A percentile compares a stretch with the other conserved stretches of the same genome.
Conservation (phyloP, 1,139 yeast species). For the Pichia sp. region DNA sequence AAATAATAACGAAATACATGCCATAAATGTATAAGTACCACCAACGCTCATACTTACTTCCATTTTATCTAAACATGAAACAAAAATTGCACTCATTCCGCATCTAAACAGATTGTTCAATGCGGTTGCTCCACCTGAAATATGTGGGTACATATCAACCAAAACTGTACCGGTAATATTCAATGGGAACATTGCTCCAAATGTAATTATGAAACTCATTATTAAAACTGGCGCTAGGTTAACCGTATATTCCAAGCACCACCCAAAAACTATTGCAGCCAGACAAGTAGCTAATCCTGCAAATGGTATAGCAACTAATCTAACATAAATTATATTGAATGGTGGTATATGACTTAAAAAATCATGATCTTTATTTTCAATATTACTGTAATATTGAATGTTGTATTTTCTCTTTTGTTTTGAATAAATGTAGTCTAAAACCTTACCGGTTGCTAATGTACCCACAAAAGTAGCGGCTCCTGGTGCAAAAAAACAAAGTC, state of each 20-base stretch:
- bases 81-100: slow-evolving; percentile 51
- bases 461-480: slow-evolving; percentile 56
- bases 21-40: slow-evolving; percentile 56
- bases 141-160: slow-evolving; percentile 55
- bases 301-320: slow-evolving; percentile 36
- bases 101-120: slow-evolving; percentile 58
- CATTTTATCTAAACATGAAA: slow-evolving; percentile 59
- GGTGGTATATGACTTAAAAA: slow-evolving; percentile 21
- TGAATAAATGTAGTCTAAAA: slow-evolving; percentile 42
- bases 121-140: slow-evolving; percentile 57
- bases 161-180: slow-evolving; percentile 48
- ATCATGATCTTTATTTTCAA: too few relatives aligned
- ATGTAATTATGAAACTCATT: slow-evolving; percentile 47
- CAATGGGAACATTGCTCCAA: slow-evolving; percentile 45
- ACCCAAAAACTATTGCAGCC: slow-evolving; percentile 54
- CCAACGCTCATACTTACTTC: slow-evolving; percentile 47
- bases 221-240: slow-evolving; percentile 52
- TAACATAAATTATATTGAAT: slow-evolving; percentile 42
- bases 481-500: slow-evolving; percentile 55
- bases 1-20: slow-evolving; percentile 31
- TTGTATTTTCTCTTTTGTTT: slow-evolving; percentile 25
- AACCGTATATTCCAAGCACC: slow-evolving; percentile 52
- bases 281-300: slow-evolving; percentile 34
- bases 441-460: slow-evolving; percentile 41
- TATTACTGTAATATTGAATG: slow-evolving; percentile 17